Base-by-base conservation (phyloP, 805 yeast genomes). In the Wickerhamomyces bisporus region DNA sequence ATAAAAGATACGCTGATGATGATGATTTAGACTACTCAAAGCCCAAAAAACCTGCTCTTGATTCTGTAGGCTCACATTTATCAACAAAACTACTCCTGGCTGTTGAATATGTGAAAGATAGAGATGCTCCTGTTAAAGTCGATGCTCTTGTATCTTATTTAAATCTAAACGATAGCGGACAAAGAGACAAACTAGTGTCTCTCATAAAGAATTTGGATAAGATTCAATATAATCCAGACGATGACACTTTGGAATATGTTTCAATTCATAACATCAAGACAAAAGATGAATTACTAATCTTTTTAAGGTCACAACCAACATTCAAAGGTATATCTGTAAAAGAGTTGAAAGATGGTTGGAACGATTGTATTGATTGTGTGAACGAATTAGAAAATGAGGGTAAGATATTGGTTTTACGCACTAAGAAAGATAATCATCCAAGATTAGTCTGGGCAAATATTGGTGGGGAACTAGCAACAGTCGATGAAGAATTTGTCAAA, bases 351-450 rank as follows among this genome's bases (percentile, higher is more conserved):
- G 96, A 87, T 54, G 98, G 98, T 18, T 93, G 99, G 99, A 75
- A 85, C 36, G 91, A 88, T 13, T 91, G 96, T 58, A 61, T 82
- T 27, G 79, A 77, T 5, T 82, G 93, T 0, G 79, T 93, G 19
- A 79, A 80, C 34, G 81, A 83, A 49, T 66, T 93, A 23, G 98
- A 93, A 55, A 70, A 71, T 39, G 81, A 81, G 40, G 75, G 82
- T 40, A 81, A 84, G 52, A 77, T 91, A 26, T 68, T 93, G 24
- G 96, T 93, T 1, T 67, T 86, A 50, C 73, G 96, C 41, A 88
- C 95, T 20, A 88, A 91, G 55, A 94, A 93, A 67, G 99, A 93
- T 50, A 86, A 84, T 53, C 69, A 88, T 2, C 96, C 98, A n/a
- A 69, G 96, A 46, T 75, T 82, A 42, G 85, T 93, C 12, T 93